Evolutionary conservation across 257 asterid genomes (phyloP).

Genomic region (Rhazya stricta): DNA sequence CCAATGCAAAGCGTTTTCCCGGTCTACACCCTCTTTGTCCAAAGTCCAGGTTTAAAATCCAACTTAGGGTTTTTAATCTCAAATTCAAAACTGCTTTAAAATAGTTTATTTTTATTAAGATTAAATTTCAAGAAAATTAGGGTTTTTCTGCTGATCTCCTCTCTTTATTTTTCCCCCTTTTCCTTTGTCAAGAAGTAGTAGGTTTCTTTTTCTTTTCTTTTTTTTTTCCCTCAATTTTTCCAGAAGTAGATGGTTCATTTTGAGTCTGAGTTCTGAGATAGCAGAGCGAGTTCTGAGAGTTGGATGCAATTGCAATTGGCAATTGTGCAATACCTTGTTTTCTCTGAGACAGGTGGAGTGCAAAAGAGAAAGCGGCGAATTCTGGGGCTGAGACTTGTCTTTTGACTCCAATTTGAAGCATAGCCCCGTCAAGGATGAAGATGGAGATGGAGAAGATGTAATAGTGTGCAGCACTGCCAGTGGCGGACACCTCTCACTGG

Average conservation of each 20-base stretch:
- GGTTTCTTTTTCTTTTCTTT: neutral
- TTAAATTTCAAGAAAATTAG: neutral
- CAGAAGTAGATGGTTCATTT: conserved; percentile 7
- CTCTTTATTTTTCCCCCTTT: neutral
- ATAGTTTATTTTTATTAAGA: neutral
- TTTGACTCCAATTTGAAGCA: conserved; percentile 85
- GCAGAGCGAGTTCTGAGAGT: conserved; percentile 23
- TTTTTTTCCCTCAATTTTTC: neutral
- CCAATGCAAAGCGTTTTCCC: neutral
- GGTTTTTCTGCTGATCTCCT: neutral
- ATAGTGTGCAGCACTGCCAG: conserved; percentile 81
- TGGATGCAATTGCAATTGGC: conserved; percentile 26
- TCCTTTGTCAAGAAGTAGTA: neutral
- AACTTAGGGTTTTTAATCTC: conserved; percentile 4
- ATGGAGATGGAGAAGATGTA: conserved; percentile 15
- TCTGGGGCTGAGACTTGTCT: conserved; percentile 40
- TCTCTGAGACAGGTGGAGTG: conserved; percentile 93
- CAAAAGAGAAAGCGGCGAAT: conserved; percentile 71
- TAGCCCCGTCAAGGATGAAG: conserved; percentile 32
- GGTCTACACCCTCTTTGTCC: neutral
- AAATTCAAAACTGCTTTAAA: neutral
- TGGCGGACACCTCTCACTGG: conserved; percentile 95
- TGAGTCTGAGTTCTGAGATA: conserved; percentile 13
- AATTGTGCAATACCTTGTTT: conserved; percentile 65
- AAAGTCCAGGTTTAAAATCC: conserved; percentile 2